Evolutionary conservation across 352 stramenopile species (phyloP), one percentile per base, ranked within the genome.

Genomic region (Globisporangium nagaii): DNA sequence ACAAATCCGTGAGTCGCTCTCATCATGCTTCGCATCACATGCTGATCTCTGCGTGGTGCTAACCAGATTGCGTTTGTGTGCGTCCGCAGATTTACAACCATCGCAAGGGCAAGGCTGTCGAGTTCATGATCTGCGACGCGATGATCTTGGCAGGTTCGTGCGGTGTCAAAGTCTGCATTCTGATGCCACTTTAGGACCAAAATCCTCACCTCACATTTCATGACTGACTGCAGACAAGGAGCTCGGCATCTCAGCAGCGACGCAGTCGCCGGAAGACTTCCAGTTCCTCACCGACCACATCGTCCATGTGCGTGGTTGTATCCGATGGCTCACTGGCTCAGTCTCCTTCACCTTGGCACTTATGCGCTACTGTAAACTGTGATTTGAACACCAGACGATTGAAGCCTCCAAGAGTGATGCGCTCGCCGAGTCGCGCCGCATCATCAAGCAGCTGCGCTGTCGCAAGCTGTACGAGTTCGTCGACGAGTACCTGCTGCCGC

Each of bases 71-170:
- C n/a, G 22, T n/a, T 17, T 10, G 8, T 19, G n/a, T 39, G 10
- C 4, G 3, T 12, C 7, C 20, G 24, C 65, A 87, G 59, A 90
- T 93, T 51, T 97, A 97, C 65, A 90, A 90, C 54, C 88, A 97
- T 53, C 81, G 86, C 63, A 93, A 93, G 57, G 77, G 73, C 49
- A 95, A 93, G 41, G 87, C 88, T 1, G 77, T 95, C 24, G 88
- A 96, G 57, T 93, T 87, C 35, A 97, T 97, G 88, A 86, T 97
- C 39, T 87, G 76, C 53, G 88, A 97, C 61, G 84, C 84, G 30
- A 83, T 97, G 70, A 51, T 90, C 19, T 52, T 81, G 11, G 83
- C 88, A 3, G 63, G 66, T 79, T 62, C 47, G 35, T 53, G 3
- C 13, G 13, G 9, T n/a, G n/a, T n/a, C n/a, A n/a, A n/a, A n/a